phyloP scores from a whole-genome alignment of 257 asterid genomes.

The Lithospermum erythrorhizon region DNA sequence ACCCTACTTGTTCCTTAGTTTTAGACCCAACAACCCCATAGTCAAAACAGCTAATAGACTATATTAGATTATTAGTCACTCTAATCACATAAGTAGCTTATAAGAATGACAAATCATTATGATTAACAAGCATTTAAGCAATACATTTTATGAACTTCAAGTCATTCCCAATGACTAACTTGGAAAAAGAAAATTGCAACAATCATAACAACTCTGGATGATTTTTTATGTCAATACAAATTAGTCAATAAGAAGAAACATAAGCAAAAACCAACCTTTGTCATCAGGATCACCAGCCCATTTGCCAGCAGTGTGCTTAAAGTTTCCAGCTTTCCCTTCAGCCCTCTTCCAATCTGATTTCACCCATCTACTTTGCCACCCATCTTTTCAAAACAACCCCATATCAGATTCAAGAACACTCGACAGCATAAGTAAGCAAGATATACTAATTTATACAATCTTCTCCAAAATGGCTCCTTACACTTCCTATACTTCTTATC shows the following conservation, averaged over 20 bases:
- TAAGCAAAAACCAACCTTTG: slow-evolving; percentile 34
- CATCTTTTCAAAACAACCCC: slow-evolving; percentile 36
- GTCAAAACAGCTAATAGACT: background rate
- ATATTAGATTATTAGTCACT: no score
- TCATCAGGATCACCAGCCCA: slow-evolving; percentile 96
- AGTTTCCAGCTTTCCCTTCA: slow-evolving; percentile 89
- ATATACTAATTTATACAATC: no score
- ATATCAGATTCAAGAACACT: background rate
- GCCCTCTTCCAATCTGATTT: slow-evolving; percentile 83
- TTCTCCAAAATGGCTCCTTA: no score
- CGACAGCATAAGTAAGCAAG: no score
- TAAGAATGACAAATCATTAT: background rate
- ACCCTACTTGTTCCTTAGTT: background rate
- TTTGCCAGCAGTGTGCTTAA: slow-evolving; percentile 87
- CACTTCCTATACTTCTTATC: no score
- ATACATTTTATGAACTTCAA: no score
- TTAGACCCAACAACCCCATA: background rate
- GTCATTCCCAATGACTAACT: no score
- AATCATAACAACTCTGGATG: background rate
- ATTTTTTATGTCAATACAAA: no score
- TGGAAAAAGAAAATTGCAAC: no score
- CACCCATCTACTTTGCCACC: slow-evolving; percentile 90
- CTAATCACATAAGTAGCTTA: background rate
- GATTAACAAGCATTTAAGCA: background rate
- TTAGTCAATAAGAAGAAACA: background rate